These are phyloP conservation scores for Thielaviopsis ethacetica DNA, from an alignment of 2,329 filamentous ascomycete genomes.

Conservation along the genomic window DNA sequence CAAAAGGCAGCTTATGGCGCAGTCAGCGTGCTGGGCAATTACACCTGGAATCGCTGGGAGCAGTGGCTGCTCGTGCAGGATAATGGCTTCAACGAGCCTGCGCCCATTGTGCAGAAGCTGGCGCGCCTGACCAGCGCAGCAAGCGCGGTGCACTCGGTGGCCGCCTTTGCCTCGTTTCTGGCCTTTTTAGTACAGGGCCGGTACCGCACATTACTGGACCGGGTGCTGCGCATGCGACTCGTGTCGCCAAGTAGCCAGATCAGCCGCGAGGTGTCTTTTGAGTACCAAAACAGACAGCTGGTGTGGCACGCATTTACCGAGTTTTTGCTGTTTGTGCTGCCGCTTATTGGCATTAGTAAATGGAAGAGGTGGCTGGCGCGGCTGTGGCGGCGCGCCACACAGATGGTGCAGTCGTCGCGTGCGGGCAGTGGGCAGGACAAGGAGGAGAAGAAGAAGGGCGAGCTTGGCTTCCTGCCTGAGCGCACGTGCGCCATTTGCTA, in stretches of 20 bases:
- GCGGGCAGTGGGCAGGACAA: conserved; percentile 20
- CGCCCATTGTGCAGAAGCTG: conserved; percentile 36
- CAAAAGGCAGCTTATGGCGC: conserved; percentile 78
- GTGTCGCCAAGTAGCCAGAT: conserved; percentile 74
- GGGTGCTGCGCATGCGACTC: conserved; percentile 67
- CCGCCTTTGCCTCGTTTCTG: conserved; percentile 71
- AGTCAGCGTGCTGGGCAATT: conserved; percentile 72
- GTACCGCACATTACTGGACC: conserved; percentile 81
- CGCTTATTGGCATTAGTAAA: conserved; percentile 81
- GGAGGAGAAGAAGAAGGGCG: conserved; percentile 44
- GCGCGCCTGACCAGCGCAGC: conserved; percentile 51
- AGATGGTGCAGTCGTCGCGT: conserved; percentile 30
- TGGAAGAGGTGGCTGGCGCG: conserved; percentile 84
- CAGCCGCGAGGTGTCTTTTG: conserved; percentile 83
- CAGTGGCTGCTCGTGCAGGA: conserved; percentile 64
- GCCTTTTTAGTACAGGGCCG: conserved; percentile 82
- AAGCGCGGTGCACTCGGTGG: conserved; percentile 61
- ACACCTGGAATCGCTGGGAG: conserved; percentile 87
- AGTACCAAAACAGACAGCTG: conserved; percentile 91
- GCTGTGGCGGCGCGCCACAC: conserved; percentile 68
- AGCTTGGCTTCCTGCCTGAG: conserved; percentile 75
- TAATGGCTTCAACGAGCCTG: conserved; percentile 52
- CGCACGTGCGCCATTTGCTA: conserved; percentile 95
- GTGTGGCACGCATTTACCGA: conserved; percentile 99
- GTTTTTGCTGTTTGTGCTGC: conserved; percentile 92